phyloP scores from a whole-genome alignment of 2,329 filamentous ascomycete genomes.

The Venturia carpophila region DNA sequence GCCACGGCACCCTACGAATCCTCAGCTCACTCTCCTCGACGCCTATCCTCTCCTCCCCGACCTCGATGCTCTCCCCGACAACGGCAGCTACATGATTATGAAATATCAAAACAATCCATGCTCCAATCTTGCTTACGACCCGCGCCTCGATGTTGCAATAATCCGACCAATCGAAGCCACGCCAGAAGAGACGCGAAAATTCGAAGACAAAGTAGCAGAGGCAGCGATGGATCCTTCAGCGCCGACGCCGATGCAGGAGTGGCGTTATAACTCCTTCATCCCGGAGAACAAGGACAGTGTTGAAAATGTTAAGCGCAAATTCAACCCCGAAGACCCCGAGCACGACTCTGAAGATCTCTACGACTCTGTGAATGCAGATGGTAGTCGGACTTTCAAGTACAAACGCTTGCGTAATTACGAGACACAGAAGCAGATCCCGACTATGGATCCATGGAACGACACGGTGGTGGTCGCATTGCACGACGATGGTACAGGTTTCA shows the following conservation, averaged over 20 bases:
- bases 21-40: slow-evolving; percentile 49
- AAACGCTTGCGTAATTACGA: slow-evolving; percentile 54
- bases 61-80: slow-evolving; percentile 51
- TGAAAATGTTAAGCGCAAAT: slow-evolving; percentile 47
- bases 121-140: slow-evolving; percentile 44
- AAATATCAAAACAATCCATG: slow-evolving; percentile 56
- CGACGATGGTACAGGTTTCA: slow-evolving; percentile 32
- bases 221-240: slow-evolving; percentile 43
- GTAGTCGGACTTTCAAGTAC: slow-evolving; percentile 43
- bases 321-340: slow-evolving; percentile 47
- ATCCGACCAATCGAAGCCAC: slow-evolving; percentile 42
- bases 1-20: slow-evolving; percentile 52
- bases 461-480: slow-evolving; percentile 51
- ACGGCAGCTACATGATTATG: slow-evolving; percentile 51
- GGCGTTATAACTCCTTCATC: slow-evolving; percentile 54
- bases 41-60: slow-evolving; percentile 55
- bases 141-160: slow-evolving; percentile 51
- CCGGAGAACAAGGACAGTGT: slow-evolving; percentile 42
- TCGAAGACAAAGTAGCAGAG: slow-evolving; percentile 41
- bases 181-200: slow-evolving; percentile 43
- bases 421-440: slow-evolving; percentile 46
- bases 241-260: slow-evolving; percentile 29
- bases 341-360: slow-evolving; percentile 41
- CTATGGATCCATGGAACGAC: slow-evolving; percentile 47
- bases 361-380: slow-evolving; percentile 17